Conservation (phyloP, 2,329 filamentous ascomycete genomes). For the Geosmithia flava region DNA sequence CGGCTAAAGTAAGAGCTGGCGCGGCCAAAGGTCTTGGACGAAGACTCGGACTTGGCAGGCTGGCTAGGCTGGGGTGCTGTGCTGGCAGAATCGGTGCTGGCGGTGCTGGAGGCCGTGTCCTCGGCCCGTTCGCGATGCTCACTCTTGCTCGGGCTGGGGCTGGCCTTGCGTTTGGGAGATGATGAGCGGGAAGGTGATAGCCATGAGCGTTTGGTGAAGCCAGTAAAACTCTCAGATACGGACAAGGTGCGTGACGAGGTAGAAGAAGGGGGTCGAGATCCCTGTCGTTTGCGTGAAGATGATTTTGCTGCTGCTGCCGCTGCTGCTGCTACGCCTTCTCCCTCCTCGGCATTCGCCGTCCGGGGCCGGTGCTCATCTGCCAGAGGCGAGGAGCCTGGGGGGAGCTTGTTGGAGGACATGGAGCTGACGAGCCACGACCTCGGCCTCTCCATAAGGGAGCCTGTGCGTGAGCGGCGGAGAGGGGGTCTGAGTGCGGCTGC, state of each 20-base stretch:
- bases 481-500: not conserved
- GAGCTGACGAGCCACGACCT: slow-evolving; percentile 39
- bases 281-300: not conserved
- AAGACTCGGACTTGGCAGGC: not conserved
- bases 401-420: slow-evolving; percentile 14
- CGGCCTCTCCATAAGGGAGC: slow-evolving; percentile 33
- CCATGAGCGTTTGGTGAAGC: slow-evolving; percentile 39
- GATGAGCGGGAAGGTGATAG: slow-evolving; percentile 34
- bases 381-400: not conserved
- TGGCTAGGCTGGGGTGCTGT: not conserved
- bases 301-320: not conserved
- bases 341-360: not conserved
- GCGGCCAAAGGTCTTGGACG: slow-evolving; percentile 24
- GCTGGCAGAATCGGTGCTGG: not conserved
- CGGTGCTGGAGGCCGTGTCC: slow-evolving; percentile 1
- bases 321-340: too few relatives aligned
- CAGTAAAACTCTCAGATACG: slow-evolving; percentile 18
- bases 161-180: slow-evolving; percentile 25
- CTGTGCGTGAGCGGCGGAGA: slow-evolving; percentile 23
- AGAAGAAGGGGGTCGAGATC: not conserved
- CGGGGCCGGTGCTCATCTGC: not conserved
- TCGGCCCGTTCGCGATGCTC: slow-evolving; percentile 2
- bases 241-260: not conserved
- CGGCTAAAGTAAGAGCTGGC: slow-evolving; percentile 37
- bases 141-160: slow-evolving; percentile 10